Evolutionary conservation across 768 basidiomycete species (phyloP).

Genomic region (Pholiota conissans): DNA sequence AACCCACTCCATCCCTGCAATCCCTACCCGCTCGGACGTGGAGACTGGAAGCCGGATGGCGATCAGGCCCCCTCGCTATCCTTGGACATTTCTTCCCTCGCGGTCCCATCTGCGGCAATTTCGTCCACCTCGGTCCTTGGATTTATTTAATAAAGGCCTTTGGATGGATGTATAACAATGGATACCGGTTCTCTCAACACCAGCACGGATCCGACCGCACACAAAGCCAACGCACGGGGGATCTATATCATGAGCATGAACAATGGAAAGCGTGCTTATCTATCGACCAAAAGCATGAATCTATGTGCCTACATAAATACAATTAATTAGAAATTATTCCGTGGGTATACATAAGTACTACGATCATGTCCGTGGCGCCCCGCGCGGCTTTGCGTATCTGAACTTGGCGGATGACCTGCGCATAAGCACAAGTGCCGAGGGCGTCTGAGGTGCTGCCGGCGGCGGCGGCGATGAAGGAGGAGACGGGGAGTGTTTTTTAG

Average conservation of each 20-base stretch:
- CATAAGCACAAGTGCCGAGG: slow-evolving; percentile 2
- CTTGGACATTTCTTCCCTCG: neutral
- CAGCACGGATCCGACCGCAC: neutral
- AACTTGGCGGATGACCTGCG: slow-evolving; percentile 2
- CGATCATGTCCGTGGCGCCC: slow-evolving; percentile 7
- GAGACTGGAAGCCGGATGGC: too few relatives aligned
- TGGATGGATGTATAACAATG: too few relatives aligned
- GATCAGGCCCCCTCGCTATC: neutral
- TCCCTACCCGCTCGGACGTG: too few relatives aligned
- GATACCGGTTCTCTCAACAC: neutral
- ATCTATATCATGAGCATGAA: neutral
- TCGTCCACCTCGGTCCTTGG: neutral
- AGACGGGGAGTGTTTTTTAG: slow-evolving; percentile 52
- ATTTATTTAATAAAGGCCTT: neutral
- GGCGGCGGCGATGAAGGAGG: slow-evolving; percentile 22
- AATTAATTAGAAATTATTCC: slow-evolving; percentile 2
- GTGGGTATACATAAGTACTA: neutral
- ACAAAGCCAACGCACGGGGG: too few relatives aligned
- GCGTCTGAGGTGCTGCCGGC: slow-evolving; percentile 15
- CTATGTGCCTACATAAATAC: slow-evolving; percentile 1
- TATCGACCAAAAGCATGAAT: neutral
- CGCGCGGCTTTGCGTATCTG: neutral
- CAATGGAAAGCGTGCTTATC: neutral
- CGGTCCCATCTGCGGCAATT: neutral
- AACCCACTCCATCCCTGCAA: too few relatives aligned